Conservation (phyloP, 352 stramenopile species). For the Pythium utonaiense region DNA sequence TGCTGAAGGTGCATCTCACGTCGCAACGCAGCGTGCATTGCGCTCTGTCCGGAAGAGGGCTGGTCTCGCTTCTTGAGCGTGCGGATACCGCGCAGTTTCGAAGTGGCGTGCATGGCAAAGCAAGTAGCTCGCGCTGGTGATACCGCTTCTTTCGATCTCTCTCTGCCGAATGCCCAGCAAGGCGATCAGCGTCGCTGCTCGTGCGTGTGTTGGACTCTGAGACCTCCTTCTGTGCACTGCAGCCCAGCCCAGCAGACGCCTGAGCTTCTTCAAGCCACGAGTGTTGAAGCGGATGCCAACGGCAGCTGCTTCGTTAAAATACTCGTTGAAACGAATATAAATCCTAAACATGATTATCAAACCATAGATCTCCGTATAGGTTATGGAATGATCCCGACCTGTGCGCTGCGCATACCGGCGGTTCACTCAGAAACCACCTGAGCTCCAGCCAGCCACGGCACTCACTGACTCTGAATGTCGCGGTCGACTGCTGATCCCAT, state of each 20-base stretch:
- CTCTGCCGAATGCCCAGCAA: no score
- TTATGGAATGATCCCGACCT: background rate
- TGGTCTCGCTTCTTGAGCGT: constrained; percentile 10
- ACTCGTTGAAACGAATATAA: background rate
- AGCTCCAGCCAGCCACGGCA: no score
- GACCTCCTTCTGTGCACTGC: background rate
- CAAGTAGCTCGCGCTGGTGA: no score
- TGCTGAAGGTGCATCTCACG: background rate
- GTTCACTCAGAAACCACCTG: no score
- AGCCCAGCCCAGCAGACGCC: background rate
- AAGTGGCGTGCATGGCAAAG: constrained; percentile 14
- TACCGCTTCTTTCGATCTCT: no score
- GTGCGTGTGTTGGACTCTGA: background rate
- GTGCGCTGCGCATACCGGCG: no score
- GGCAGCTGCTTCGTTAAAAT: constrained; percentile 14
- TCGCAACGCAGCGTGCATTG: background rate
- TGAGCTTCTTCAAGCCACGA: constrained; percentile 7
- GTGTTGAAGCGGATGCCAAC: constrained; percentile 6
- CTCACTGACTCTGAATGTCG: background rate
- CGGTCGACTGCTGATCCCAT: background rate
- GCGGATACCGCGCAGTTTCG: constrained; percentile 12
- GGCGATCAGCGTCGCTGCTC: no score
- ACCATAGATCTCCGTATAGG: background rate
- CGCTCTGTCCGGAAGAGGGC: background rate
- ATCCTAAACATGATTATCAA: background rate